Evolutionary conservation across 139 green algal species (phyloP), one percentile per base, ranked within the genome.

Genomic region (Gonium pectorale): DNA sequence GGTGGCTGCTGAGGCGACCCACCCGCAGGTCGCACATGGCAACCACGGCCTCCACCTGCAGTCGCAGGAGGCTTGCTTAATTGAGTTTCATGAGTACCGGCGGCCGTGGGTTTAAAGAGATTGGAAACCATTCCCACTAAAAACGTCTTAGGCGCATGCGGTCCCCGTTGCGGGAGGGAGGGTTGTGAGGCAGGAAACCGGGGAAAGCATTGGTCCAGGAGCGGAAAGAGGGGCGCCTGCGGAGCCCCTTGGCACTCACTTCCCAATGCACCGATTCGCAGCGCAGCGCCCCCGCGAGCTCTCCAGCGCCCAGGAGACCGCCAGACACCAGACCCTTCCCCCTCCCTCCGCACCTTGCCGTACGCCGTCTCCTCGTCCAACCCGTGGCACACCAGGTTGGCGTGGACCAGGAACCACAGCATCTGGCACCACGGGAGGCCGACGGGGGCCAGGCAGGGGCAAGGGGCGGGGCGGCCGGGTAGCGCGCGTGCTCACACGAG

Each of bases 341-440:
- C 3, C 60, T 17, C 60, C n/a, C n/a, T 37, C 26, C 29, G 38
- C 9, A 38, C 73, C 73, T 81, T 81, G 0, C 27, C n/a, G 33
- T 81, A 44, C 2, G 73, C 73, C 17, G 52, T 38, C 52, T 64
- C 26, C 31, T 81, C 73, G 54, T 41, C 40, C 27, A 81, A 27
- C 7, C 73, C 73, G 37, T 81, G 73, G 29, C 73, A 81, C 27
- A 44, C 37, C 54, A 81, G 73, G 54, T 81, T 81, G 38, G 41
- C 54, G 22, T 67, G 37, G 13, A 81, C 73, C 52, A 81, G 54
- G 51, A 51, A 81, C 73, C 73, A 81, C 27, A 81, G 73, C 54
- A 81, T 38, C 73, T 81, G 73, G 6, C 15, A 59, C 49, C 49
- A 59, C 49, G 15, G 49, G 49, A 59, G 49, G 49, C 49, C 15